Evolutionary conservation across 805 yeast species (phyloP).

Genomic region (Yarrowia phangngaensis): DNA sequence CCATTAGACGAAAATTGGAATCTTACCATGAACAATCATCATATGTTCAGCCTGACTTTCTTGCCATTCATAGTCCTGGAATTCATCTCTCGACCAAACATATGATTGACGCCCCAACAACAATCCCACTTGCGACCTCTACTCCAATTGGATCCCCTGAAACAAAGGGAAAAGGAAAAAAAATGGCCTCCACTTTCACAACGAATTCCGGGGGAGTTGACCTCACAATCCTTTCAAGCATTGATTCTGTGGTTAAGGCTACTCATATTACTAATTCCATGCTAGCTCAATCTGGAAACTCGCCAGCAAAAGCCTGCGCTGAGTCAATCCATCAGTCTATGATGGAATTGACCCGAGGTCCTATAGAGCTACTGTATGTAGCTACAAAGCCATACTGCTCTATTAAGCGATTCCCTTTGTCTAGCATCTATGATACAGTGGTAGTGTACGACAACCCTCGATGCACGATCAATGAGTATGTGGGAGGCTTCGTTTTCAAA

Average conservation of each 20-base stretch:
- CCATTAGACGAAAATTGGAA: slow-evolving; percentile 18
- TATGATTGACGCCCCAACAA: slow-evolving; percentile 1
- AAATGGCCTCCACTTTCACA: background rate
- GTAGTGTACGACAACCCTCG: slow-evolving; percentile 17
- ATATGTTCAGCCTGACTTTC: slow-evolving; percentile 13
- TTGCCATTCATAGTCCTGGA: slow-evolving; percentile 10
- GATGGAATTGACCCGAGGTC: slow-evolving; percentile 19
- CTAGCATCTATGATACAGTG: slow-evolving; percentile 17
- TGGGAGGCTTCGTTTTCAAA: slow-evolving; percentile 1
- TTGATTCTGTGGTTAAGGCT: slow-evolving; percentile 6
- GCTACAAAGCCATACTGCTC: slow-evolving; percentile 20
- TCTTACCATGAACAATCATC: slow-evolving; percentile 11
- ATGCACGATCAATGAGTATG: slow-evolving; percentile 19
- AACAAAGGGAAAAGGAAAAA: too few species aligned
- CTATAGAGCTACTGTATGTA: slow-evolving; percentile 13
- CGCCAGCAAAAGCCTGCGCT: background rate
- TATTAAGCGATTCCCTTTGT: slow-evolving; percentile 6
- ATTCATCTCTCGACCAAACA: background rate
- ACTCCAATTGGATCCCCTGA: slow-evolving; percentile 2
- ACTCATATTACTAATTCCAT: slow-evolving; percentile 5
- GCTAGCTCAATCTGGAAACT: background rate
- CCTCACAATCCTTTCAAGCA: slow-evolving; percentile 4
- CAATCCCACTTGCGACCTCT: background rate
- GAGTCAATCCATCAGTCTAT: slow-evolving; percentile 17
- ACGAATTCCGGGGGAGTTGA: slow-evolving; percentile 24